Base-by-base conservation (phyloP, 345 rosid genomes). In the Eucalyptus microcorys region DNA sequence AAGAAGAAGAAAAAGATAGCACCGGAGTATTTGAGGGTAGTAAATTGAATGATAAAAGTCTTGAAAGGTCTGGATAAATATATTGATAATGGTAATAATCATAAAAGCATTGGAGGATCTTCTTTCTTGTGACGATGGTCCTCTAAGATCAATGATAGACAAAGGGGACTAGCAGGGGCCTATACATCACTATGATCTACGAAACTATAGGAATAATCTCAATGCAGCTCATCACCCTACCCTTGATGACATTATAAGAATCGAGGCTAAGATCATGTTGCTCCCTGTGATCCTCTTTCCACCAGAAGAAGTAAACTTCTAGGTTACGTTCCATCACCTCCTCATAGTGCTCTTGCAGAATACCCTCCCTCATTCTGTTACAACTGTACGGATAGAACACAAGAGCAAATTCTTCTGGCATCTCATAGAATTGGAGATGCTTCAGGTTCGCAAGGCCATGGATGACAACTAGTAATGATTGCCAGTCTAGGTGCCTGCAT, bases 101-200 rank as follows among this genome's bases (percentile, higher is more conserved):
- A 26, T 26, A 27, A 59, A 59, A 26, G 4, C 15, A 59, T 4
- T 7, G 4, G 2, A 59, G 66, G 4, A 59, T 57, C 6, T 57
- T 57, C n/a, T 57, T 57, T 10, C n/a, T 26, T 0, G 4, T 2
- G n/a, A 11, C 1, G n/a, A 55, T 21, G 12, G 13, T 4, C 30
- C 61, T 24, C 10, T 22, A 5, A 10, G 57, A 55, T 24, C 61
- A 10, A 55, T 24, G 30, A 55, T 0, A 30, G 4, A 27, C 66
- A 32, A 11, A 27, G 66, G n/a, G 2, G 15, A 59, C 32, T 59
- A 6, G 32, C 7, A 27, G 0, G 7, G 15, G 15, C 66, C 66
- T 2, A 59, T 0, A 27, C 19, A 64, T 64, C 71, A 30, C 1
- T n/a, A 13, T 64, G 71, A 64, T 64, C 37, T 64, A 64, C 1